phyloP scores from a whole-genome alignment of 371 early-diverging fungal species.

The Lichtheimia corymbifera region DNA sequence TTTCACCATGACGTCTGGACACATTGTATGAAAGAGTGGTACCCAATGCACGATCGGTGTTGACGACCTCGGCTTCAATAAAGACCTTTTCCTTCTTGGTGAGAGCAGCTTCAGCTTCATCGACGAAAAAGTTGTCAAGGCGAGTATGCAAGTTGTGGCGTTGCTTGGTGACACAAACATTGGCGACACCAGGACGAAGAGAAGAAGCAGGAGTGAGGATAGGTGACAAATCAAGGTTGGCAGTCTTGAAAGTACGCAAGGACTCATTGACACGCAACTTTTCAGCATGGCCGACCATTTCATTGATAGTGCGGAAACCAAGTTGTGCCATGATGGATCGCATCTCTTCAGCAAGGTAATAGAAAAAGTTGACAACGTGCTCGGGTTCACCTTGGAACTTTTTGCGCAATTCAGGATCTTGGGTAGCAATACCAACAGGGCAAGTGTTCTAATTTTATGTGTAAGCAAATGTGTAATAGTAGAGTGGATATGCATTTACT shows the following conservation, averaged over 20 bases:
- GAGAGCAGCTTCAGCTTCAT: constrained; percentile 76
- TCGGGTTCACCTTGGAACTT: constrained; percentile 95
- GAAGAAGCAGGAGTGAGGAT: constrained; percentile 88
- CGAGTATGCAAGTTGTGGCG: constrained; percentile 85
- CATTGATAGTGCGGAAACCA: constrained; percentile 90
- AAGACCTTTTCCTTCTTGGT: constrained; percentile 58
- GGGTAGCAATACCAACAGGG: constrained; percentile 97
- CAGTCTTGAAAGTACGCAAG: constrained; percentile 81
- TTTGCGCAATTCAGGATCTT: constrained; percentile 90
- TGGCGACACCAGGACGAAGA: constrained; percentile 89
- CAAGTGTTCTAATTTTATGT: constrained; percentile 81
- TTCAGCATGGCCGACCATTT: constrained; percentile 95
- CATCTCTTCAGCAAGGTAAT: constrained; percentile 94
- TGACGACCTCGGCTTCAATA: constrained; percentile 76
- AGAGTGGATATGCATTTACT: not conserved
- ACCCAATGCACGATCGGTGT: constrained; percentile 95
- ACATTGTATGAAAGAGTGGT: constrained; percentile 90
- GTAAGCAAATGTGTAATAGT: not conserved
- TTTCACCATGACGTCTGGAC: constrained; percentile 78
- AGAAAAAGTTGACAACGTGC: constrained; percentile 97
- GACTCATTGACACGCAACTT: constrained; percentile 74
- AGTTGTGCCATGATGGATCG: constrained; percentile 92
- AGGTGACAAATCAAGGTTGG: constrained; percentile 83
- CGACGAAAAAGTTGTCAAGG: constrained; percentile 62
- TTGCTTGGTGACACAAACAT: constrained; percentile 78